Conservation (phyloP, 768 basidiomycete species). For the Plicaturopsis crispa region DNA sequence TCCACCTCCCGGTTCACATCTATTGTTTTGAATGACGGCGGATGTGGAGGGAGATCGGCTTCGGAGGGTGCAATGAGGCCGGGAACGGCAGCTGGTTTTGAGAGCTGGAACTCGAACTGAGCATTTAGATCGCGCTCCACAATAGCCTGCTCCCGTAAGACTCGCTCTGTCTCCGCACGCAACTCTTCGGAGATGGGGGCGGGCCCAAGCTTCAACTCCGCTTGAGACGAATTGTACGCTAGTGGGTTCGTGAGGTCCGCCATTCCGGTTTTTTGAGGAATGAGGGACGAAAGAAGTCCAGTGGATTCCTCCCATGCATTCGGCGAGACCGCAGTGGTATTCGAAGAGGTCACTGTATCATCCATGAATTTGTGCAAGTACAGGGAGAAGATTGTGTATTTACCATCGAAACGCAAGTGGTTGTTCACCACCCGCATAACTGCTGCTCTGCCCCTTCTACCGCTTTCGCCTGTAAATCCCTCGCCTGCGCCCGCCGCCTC, state of each 20-base stretch:
- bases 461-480: slow-evolving; percentile 75
- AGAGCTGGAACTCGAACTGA: slow-evolving; percentile 55
- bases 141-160: slow-evolving; percentile 75
- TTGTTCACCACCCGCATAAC: slow-evolving; percentile 95
- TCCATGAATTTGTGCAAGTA: neutral
- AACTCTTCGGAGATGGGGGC: slow-evolving; percentile 75
- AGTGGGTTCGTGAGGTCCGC: slow-evolving; percentile 50
- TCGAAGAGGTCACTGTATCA: slow-evolving; percentile 59
- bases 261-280: slow-evolving; percentile 52
- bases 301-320: slow-evolving; percentile 82
- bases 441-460: slow-evolving; percentile 78
- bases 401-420: slow-evolving; percentile 86
- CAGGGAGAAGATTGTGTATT: slow-evolving; percentile 12
- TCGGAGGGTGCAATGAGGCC: slow-evolving; percentile 61
- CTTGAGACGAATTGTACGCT: slow-evolving; percentile 70
- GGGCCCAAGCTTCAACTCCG: slow-evolving; percentile 81
- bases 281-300: slow-evolving; percentile 72
- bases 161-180: slow-evolving; percentile 71
- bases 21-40: slow-evolving; percentile 72
- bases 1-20: slow-evolving; percentile 92
- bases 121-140: slow-evolving; percentile 60
- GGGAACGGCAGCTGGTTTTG: slow-evolving; percentile 38
- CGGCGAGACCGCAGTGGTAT: slow-evolving; percentile 52
- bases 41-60: slow-evolving; percentile 72
- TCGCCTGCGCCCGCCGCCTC: slow-evolving; percentile 76